Conservation (phyloP, 108 stramenopile species). For the Fragilaria radians region DNA sequence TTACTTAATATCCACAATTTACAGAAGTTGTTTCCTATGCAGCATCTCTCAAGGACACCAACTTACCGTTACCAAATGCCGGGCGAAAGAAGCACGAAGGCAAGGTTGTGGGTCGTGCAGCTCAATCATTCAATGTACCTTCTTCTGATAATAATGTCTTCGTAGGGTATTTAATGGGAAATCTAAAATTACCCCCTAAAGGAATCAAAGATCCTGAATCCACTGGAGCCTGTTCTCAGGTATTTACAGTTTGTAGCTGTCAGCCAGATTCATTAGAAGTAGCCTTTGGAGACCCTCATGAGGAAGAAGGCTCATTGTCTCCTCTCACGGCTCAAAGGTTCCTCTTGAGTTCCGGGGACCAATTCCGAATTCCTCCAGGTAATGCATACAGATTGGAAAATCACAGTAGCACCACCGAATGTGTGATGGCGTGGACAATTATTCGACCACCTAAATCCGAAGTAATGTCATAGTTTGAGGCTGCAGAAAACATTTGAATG, state of each 20-base stretch:
- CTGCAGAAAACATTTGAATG: too few species aligned
- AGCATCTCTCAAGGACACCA: slow-evolving; percentile 42
- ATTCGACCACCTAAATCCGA: slow-evolving; percentile 34
- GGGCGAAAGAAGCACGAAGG: slow-evolving; percentile 52
- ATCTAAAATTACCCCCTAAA: slow-evolving; percentile 71
- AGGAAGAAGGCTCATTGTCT: slow-evolving; percentile 63
- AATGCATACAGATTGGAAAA: slow-evolving; percentile 91
- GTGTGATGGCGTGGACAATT: slow-evolving; percentile 88
- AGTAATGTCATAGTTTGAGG: neutral
- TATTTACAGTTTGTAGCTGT: slow-evolving; percentile 76
- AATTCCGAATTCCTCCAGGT: slow-evolving; percentile 92
- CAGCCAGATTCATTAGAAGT: slow-evolving; percentile 80
- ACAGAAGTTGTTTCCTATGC: slow-evolving; percentile 56
- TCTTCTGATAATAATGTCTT: slow-evolving; percentile 41
- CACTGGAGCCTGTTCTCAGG: slow-evolving; percentile 78
- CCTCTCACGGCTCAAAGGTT: slow-evolving; percentile 79
- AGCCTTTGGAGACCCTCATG: slow-evolving; percentile 68
- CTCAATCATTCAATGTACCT: slow-evolving; percentile 82
- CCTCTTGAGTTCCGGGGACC: slow-evolving; percentile 84
- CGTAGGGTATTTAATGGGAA: slow-evolving; percentile 84
- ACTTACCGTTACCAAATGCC: slow-evolving; percentile 42
- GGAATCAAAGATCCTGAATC: slow-evolving; percentile 90
- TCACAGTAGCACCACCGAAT: slow-evolving; percentile 64
- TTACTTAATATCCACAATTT: neutral
- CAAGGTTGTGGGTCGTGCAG: slow-evolving; percentile 66